phyloP scores from a whole-genome alignment of 2,329 filamentous ascomycete genomes.

The Phialophora macrospora region DNA sequence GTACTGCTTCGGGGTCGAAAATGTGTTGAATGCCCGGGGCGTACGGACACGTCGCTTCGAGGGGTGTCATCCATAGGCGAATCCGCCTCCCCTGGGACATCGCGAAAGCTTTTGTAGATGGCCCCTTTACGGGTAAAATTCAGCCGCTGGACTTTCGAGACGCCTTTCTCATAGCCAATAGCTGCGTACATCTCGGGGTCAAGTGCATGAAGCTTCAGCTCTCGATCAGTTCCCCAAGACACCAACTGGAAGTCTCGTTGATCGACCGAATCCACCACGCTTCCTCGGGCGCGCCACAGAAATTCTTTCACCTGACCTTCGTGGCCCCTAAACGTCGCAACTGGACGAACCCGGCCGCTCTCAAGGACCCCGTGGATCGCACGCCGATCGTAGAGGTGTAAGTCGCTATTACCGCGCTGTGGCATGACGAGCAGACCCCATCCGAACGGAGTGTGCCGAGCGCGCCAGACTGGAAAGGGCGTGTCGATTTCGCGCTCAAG shows the following conservation, averaged over 20 bases:
- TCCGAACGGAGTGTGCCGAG: slow-evolving; percentile 88
- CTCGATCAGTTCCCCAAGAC: slow-evolving; percentile 87
- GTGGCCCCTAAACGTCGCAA: slow-evolving; percentile 60
- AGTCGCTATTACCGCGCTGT: slow-evolving; percentile 80
- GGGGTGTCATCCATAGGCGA: slow-evolving; percentile 37
- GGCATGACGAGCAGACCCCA: slow-evolving; percentile 88
- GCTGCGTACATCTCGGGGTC: slow-evolving; percentile 66
- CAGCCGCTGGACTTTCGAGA: slow-evolving; percentile 65
- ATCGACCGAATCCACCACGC: slow-evolving; percentile 70
- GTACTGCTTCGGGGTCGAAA: slow-evolving; percentile 44
- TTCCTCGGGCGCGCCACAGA: slow-evolving; percentile 80
- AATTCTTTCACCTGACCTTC: slow-evolving; percentile 82
- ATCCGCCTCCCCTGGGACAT: slow-evolving; percentile 65
- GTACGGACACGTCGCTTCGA: slow-evolving; percentile 38
- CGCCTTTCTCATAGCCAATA: slow-evolving; percentile 75
- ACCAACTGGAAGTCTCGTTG: slow-evolving; percentile 90
- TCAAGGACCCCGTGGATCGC: slow-evolving; percentile 42
- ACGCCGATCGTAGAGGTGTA: slow-evolving; percentile 78
- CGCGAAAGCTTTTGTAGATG: slow-evolving; percentile 81
- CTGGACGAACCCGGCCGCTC: slow-evolving; percentile 47
- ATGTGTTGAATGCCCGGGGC: slow-evolving; percentile 28
- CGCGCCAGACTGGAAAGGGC: slow-evolving; percentile 86
- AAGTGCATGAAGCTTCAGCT: slow-evolving; percentile 77
- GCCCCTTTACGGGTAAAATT: slow-evolving; percentile 82
- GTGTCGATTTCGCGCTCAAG: slow-evolving; percentile 80